Evolutionary conservation across 2,329 filamentous ascomycete genomes (phyloP), one percentile per base, ranked within the genome.

Genomic region (Neonectria coccinea): DNA sequence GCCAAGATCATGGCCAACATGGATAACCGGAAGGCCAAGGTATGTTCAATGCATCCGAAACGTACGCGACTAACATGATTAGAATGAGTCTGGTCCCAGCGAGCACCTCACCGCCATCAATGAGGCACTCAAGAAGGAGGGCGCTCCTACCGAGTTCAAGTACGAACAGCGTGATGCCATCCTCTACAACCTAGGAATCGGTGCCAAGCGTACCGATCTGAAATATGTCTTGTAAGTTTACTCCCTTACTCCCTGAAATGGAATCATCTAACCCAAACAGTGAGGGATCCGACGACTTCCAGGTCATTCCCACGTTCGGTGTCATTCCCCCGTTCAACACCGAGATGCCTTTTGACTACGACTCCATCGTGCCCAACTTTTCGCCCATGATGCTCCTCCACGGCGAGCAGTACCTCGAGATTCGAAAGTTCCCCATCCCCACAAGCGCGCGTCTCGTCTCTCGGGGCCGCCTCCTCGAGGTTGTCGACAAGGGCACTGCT

Each of bases 321-420:
- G 96, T 98, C 67, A 91, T 99, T 74, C 96, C 96, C n/a, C 92
- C 90, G 74, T 97, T 98, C 83, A 91, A 91, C 81, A 91, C 93
- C 65, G 86, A 92, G 70, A 84, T 89, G 66, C 93, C 95, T 29
- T 98, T 92, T 84, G 89, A 85, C 79, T 86, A 96, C 74, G 88
- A 89, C 76, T 89, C 94, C 62, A 87, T 99, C 66, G 91, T 98
- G 29, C 94, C 94, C 79, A 97, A 98, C 86, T 99, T 97, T 85
- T 93, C 89, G 41, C 95, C 94, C 67, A 97, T 97, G 93, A 97
- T 97, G 94, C 89, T 99, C 55, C 91, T 99, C 25, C 96, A 99
- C 83, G 96, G 96, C 77, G 96, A 99, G 85, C 96, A 99, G 81
- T 99, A 94, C 83, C 92, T 99, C 69, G 96, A 99, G 82, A 88